Evolutionary conservation across 2,329 filamentous ascomycete species (phyloP), one percentile per base, ranked within the genome.

Genomic region (Fusarium sp.): DNA sequence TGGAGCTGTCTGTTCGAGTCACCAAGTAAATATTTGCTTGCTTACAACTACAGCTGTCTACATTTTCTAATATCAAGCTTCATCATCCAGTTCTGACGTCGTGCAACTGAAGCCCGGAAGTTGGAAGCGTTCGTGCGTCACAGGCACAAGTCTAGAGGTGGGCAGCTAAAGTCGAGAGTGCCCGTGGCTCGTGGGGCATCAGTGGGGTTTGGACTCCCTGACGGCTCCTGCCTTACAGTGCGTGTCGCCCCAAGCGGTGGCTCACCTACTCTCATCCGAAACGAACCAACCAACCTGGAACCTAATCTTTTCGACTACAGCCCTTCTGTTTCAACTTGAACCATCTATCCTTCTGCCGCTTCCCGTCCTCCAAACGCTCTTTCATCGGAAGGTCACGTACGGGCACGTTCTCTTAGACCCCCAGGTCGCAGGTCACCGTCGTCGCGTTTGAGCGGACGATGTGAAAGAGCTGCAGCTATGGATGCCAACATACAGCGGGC

Each of bases 401-500:
- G 20, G 32, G 11, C 27, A n/a, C 15, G n/a, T 22, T 10, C 27
- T 38, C 33, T 27, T 27, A 58, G 17, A 40, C 35, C 22, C 9
- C 9, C 22, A 58, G 25, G 14, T 50, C 43, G 12, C 32, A 40
- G 43, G 37, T 45, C 47, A 65, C 57, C 60, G 30, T 69, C 58
- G 66, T 75, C 68, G 66, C 68, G 66, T 65, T 47, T 57, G 17
- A 47, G 76, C 69, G 72, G 69, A 59, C 62, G 65, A 76, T 78
- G 77, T 76, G 68, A 71, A 70, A 68, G 68, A 72, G 69, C 69
- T 65, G 70, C 70, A 79, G 80, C 68, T 79, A 98, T 98, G 95
- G 96, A 98, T 87, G 88, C 90, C 80, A 92, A 92, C 81, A 94
- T 98, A 82, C 95, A 97, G 84, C 94, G 96, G 78, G 90, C 95